Evolutionary conservation across 768 basidiomycete genomes (phyloP), one percentile per base, ranked within the genome.

Genomic region (Boletus reticulatus): DNA sequence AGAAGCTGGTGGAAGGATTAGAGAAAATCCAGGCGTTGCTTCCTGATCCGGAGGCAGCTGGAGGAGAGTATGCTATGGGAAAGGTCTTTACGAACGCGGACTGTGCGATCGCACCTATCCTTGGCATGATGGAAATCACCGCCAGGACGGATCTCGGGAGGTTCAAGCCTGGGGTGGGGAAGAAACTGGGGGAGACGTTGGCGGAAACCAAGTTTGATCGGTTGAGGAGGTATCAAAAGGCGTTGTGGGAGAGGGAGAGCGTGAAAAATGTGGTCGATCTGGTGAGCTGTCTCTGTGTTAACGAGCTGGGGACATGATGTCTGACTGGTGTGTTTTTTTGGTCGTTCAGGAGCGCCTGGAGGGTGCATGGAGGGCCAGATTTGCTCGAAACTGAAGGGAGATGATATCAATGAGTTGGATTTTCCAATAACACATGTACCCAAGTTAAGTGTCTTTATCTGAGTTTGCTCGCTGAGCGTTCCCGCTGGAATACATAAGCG

Each of bases 41-140:
- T 39, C 34, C 34, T 34, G 34, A 34, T 14, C 49, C 58, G 0
- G 29, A 60, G 83, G 32, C 84, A 82, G 78, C 79, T 29, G 68
- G 59, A 0, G 80, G 70, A 47, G 81, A 59, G 62, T 66, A 52
- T 27, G 64, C 66, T 2, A 53, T 75, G 12, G 75, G 75, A 5
- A 64, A 72, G 22, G 72, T 77, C 47, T 88, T 77, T 65, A 83
- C 79, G 38, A 80, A 79, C 53, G 86, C 85, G 7, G 87, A 88
- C 62, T 79, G 80, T 22, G 80, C 80, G 2, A 67, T 84, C 36
- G 74, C 75, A 12, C 85, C 87, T 4, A 80, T 84, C 72, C 61
- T 87, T 11, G 80, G 76, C 5, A 69, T 82, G 6, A 53, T 78
- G 19, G 74, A 79, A 27, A 49, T 80, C 0, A 0, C 14, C 2